A percentile compares a stretch with the other conserved stretches of the same genome.
Conservation (phyloP, 1,139 yeast species). For the Saccharomyces hybrid region DNA sequence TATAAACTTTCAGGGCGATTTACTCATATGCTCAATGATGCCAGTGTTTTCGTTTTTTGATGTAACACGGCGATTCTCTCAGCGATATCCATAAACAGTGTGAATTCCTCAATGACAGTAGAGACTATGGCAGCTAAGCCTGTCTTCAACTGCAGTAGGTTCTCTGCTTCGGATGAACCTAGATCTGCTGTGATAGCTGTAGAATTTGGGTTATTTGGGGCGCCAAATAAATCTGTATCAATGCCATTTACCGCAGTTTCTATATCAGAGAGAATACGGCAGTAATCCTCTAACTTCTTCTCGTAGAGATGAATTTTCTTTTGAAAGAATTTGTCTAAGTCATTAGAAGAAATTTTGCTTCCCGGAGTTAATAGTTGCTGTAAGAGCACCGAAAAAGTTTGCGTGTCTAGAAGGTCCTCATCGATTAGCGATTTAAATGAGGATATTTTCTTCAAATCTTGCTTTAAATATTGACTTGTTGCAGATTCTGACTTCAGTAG, state of each 20-base stretch:
- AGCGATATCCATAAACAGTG: constrained; percentile 82
- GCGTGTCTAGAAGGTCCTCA: constrained; percentile 46
- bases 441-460: constrained; percentile 46
- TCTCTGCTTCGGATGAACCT: constrained; percentile 6
- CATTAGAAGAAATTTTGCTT: constrained; percentile 50
- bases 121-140: constrained; percentile 27
- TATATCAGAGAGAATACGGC: constrained; percentile 56
- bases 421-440: constrained; percentile 39
- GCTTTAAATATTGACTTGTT: constrained; percentile 61
- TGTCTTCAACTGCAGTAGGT: constrained; percentile 19
- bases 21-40: constrained; percentile 7
- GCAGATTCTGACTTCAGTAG: constrained; percentile 55
- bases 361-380: constrained; percentile 64
- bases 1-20: background rate
- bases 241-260: constrained; percentile 74
- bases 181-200: constrained; percentile 2
- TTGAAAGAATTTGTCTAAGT: constrained; percentile 48
- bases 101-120: constrained; percentile 75
- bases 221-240: constrained; percentile 43
- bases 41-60: constrained; percentile 49
- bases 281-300: constrained; percentile 58
- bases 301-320: constrained; percentile 45
- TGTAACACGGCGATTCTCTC: constrained; percentile 86
- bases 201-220: constrained; percentile 7
- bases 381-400: constrained; percentile 57